Conservation (phyloP, 805 yeast genomes). For the Hanseniaspora vineae region DNA sequence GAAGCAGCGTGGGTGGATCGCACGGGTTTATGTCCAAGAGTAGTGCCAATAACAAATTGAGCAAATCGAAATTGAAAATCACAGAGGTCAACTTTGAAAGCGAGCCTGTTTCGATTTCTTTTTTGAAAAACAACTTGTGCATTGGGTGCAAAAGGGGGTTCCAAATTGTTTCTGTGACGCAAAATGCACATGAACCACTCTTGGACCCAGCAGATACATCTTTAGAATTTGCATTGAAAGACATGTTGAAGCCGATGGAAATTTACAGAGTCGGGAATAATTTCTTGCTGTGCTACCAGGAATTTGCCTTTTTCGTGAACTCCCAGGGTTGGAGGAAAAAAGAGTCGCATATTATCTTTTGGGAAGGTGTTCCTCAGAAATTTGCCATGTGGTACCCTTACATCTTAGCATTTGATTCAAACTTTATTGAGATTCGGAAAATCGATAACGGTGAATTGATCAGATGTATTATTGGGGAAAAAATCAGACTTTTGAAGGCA, state of each 20-base stretch:
- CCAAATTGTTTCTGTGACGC: conserved; percentile 80
- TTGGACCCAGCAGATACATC: conserved; percentile 98
- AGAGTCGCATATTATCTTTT: conserved; percentile 84
- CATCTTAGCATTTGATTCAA: conserved; percentile 77
- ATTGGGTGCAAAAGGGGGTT: conserved; percentile 95
- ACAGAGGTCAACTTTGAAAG: conserved; percentile 72
- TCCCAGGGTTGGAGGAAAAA: conserved; percentile 93
- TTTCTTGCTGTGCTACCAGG: conserved; percentile 79
- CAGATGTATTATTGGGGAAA: conserved; percentile 84
- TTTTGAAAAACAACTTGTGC: conserved; percentile 76
- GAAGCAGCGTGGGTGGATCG: not conserved
- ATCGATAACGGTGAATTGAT: conserved; percentile 70
- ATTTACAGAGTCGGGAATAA: conserved; percentile 83
- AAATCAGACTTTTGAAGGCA: conserved; percentile 77
- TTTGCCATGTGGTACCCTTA: conserved; percentile 94
- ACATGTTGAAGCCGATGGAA: conserved; percentile 80
- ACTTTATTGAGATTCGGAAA: conserved; percentile 83
- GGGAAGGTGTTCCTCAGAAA: conserved; percentile 94
- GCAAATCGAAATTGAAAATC: conserved; percentile 47
- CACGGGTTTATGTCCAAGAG: conserved; percentile 8
- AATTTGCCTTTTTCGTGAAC: conserved; percentile 88
- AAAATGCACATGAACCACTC: conserved; percentile 74
- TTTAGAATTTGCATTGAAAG: conserved; percentile 63
- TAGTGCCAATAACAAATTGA: conserved; percentile 42
- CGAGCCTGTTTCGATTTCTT: conserved; percentile 86